Evolutionary conservation across 495 filamentous ascomycete species (phyloP).

Genomic region (Aspergillus baeticus): DNA sequence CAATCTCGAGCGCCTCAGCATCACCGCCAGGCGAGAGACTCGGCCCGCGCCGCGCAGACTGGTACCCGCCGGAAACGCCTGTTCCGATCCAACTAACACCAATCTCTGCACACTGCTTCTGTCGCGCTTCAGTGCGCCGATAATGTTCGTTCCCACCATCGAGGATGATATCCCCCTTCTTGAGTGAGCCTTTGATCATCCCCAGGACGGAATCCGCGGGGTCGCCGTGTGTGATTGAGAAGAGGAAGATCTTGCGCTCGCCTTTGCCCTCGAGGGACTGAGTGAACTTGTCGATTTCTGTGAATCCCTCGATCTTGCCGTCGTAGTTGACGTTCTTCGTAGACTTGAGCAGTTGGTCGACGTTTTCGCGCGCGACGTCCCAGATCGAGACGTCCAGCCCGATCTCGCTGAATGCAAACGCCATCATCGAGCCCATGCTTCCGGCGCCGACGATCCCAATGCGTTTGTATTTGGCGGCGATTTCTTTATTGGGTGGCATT

Average conservation of each 20-base stretch:
- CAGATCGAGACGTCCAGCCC: constrained; percentile 60
- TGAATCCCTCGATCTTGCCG: constrained; percentile 35
- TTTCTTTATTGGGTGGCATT: constrained; percentile 18
- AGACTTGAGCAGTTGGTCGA: constrained; percentile 35
- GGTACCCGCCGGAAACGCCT: constrained; percentile 70
- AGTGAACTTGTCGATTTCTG: constrained; percentile 40
- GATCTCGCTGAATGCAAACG: constrained; percentile 62
- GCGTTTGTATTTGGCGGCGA: constrained; percentile 34
- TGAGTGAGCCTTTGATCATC: constrained; percentile 53
- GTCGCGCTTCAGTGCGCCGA: constrained; percentile 62
- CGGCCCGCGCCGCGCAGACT: constrained; percentile 47
- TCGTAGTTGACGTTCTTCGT: constrained; percentile 25
- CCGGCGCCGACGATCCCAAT: constrained; percentile 64
- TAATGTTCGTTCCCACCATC: constrained; percentile 74
- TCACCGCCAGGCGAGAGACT: constrained; percentile 4
- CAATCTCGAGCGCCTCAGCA: not conserved
- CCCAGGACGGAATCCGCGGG: constrained; percentile 65
- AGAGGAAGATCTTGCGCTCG: constrained; percentile 55
- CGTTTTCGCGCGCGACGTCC: constrained; percentile 51
- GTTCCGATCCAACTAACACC: constrained; percentile 56
- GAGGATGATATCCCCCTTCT: constrained; percentile 66
- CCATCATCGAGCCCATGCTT: constrained; percentile 66
- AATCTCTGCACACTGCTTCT: constrained; percentile 48
- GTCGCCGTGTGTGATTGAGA: constrained; percentile 68
- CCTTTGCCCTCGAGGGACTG: constrained; percentile 35